phyloP scores from a whole-genome alignment of 441 rosid genomes.

The Gossypium aridum region DNA sequence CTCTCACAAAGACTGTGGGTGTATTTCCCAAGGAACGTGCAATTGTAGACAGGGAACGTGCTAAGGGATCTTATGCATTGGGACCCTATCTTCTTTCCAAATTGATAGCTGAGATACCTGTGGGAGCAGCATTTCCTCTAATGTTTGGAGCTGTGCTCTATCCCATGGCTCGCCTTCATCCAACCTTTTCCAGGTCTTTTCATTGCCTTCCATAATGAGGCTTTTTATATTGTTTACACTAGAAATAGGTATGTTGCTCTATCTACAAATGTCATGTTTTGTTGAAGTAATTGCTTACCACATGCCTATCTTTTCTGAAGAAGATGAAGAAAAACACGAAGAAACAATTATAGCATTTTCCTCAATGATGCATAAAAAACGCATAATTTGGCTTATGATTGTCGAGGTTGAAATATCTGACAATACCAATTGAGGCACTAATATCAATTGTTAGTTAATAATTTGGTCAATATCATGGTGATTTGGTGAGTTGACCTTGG shows the following conservation, averaged over 20 bases:
- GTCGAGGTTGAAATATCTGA: slow-evolving; percentile 2
- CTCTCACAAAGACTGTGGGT: slow-evolving; percentile 93
- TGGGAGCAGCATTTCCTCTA: slow-evolving; percentile 92
- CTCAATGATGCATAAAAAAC: background rate
- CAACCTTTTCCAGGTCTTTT: slow-evolving; percentile 63
- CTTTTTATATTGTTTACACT: background rate
- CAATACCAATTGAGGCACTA: background rate
- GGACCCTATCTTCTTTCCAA: slow-evolving; percentile 94
- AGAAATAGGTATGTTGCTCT: background rate
- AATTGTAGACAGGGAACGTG: slow-evolving; percentile 88
- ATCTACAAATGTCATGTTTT: background rate
- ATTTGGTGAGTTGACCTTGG: slow-evolving; percentile 11
- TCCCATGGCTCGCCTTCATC: slow-evolving; percentile 96
- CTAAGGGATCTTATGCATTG: slow-evolving; percentile 80
- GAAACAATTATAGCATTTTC: background rate
- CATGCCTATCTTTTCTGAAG: background rate
- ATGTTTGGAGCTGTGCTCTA: slow-evolving; percentile 88
- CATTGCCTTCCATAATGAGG: background rate
- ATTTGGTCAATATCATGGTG: background rate
- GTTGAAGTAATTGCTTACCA: background rate
- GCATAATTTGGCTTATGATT: background rate
- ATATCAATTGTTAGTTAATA: background rate
- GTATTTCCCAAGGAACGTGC: slow-evolving; percentile 96
- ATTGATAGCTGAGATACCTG: slow-evolving; percentile 83
- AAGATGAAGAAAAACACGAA: background rate